Conservation (phyloP, 2,329 filamentous ascomycete genomes). For the Hymenoscyphus albidus region DNA sequence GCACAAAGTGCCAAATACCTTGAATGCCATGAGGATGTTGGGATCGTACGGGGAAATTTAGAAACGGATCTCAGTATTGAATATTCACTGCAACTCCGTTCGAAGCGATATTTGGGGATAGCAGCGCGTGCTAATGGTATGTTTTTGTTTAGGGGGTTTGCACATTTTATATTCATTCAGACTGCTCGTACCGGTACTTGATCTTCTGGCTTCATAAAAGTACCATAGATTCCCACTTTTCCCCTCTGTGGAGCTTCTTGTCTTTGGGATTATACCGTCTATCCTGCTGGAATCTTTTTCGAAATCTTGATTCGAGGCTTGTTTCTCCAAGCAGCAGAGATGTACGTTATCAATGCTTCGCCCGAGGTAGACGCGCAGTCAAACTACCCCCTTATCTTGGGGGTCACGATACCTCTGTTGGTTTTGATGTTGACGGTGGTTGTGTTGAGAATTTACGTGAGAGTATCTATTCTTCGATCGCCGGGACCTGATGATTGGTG, state of each 20-base stretch:
- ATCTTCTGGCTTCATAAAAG: background rate
- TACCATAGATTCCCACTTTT: background rate
- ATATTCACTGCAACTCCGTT: background rate
- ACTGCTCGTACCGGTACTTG: background rate
- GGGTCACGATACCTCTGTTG: slow-evolving; percentile 45
- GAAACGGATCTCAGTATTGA: background rate
- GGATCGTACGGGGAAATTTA: slow-evolving; percentile 1
- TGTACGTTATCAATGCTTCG: slow-evolving; percentile 51
- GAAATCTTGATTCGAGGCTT: background rate
- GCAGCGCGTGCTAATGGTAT: background rate
- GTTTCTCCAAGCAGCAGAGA: slow-evolving; percentile 25
- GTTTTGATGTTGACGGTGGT: slow-evolving; percentile 35
- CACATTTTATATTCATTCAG: background rate
- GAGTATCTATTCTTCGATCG: slow-evolving; percentile 40
- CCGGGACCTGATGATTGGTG: slow-evolving; percentile 44
- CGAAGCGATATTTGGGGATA: background rate
- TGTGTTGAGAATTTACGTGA: slow-evolving; percentile 39
- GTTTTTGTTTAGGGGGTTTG: background rate
- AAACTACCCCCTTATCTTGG: slow-evolving; percentile 46
- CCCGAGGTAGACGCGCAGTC: slow-evolving; percentile 45
- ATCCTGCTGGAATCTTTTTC: background rate
- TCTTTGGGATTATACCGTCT: background rate
- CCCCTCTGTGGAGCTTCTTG: background rate
- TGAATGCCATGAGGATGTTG: slow-evolving; percentile 1
- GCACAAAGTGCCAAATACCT: background rate